Percentiles rank a stretch among this genome's conserved stretches.
Conservation (phyloP, 306 rosid genomes). For the Medicago ruthenica region DNA sequence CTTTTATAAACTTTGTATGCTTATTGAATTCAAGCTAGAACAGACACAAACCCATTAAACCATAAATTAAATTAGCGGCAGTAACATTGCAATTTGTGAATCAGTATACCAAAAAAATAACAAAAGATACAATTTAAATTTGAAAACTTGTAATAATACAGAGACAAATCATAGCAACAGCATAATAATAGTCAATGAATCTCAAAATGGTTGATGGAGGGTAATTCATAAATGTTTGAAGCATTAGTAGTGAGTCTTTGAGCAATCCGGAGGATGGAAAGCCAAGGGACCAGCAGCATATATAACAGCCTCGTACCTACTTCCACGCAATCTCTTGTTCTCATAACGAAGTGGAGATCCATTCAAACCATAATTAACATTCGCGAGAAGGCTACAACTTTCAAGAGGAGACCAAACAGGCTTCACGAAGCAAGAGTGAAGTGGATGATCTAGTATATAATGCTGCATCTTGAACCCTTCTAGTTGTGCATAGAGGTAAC, state of each 20-base stretch:
- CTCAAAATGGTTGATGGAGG: slow-evolving; percentile 3
- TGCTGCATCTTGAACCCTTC: slow-evolving; percentile 69
- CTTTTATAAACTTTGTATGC: neutral
- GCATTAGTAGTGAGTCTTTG: slow-evolving; percentile 48
- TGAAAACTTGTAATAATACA: slow-evolving; percentile 22
- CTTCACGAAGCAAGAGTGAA: slow-evolving; percentile 78
- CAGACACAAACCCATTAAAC: neutral
- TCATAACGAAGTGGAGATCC: slow-evolving; percentile 79
- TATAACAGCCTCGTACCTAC: slow-evolving; percentile 67
- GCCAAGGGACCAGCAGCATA: slow-evolving; percentile 92
- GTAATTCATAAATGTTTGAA: neutral
- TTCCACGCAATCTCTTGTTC: slow-evolving; percentile 62
- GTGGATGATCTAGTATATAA: slow-evolving; percentile 73
- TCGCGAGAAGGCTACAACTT: slow-evolving; percentile 66
- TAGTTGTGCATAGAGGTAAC: slow-evolving; percentile 77
- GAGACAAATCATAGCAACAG: slow-evolving; percentile 18
- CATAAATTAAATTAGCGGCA: neutral
- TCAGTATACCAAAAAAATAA: slow-evolving; percentile 25
- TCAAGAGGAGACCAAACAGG: slow-evolving; percentile 73
- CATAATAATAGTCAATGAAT: slow-evolving; percentile 17
- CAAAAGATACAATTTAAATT: neutral
- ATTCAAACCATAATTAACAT: slow-evolving; percentile 72
- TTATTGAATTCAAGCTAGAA: slow-evolving; percentile 10
- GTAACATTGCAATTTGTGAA: slow-evolving; percentile 35
- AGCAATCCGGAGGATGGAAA: slow-evolving; percentile 72